Evolutionary conservation across 176 grass and related monocot species (phyloP).

Genomic region (Aegilops speltoides): DNA sequence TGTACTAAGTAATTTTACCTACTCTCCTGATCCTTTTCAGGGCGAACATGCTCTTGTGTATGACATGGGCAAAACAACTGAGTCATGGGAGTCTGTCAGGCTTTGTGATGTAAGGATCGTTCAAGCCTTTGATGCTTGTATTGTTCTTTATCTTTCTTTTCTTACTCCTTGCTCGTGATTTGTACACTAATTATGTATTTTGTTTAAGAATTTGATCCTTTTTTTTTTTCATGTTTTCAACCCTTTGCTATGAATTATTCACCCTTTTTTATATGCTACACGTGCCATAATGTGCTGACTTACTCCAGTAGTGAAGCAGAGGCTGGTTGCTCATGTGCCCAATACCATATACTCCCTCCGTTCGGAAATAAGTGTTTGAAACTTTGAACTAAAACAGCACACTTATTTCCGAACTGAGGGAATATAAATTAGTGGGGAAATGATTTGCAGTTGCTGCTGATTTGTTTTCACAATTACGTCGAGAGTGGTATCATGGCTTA

Average conservation of each 20-base stretch:
- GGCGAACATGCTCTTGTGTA: slow-evolving; percentile 83
- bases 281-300: background rate
- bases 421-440: slow-evolving; percentile 1
- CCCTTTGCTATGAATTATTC: background rate
- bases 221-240: background rate
- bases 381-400: no score
- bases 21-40: slow-evolving; percentile 40
- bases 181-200: background rate
- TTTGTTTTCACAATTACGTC: background rate
- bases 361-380: no score
- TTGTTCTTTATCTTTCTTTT: slow-evolving; percentile 22
- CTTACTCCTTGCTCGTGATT: slow-evolving; percentile 4
- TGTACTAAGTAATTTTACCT: slow-evolving; percentile 28
- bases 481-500: background rate
- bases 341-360: background rate
- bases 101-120: slow-evolving; percentile 67
- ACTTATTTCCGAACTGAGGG: no score
- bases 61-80: slow-evolving; percentile 58
- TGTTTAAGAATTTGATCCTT: background rate
- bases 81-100: slow-evolving; percentile 80
- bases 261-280: background rate
- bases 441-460: background rate
- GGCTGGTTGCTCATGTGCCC: background rate
- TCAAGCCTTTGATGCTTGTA: slow-evolving; percentile 11
- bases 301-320: background rate